Evolutionary conservation across 176 grass and related monocot genomes (phyloP).

Genomic region (Miscanthus lutarioriparius): DNA sequence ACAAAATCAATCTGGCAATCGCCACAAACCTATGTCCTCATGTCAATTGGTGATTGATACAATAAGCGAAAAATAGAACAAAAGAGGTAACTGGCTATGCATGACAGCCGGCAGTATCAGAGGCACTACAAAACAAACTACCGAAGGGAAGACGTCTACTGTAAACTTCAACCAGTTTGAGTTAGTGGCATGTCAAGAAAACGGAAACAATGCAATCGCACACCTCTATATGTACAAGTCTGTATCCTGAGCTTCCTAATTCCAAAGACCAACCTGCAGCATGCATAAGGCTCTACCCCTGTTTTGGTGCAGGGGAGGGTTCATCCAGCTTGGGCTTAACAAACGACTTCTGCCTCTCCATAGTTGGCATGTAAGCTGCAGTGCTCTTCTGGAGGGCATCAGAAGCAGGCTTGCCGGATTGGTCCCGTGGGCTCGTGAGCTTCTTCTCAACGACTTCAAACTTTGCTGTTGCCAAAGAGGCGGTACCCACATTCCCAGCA

Average conservation of each 20-base stretch:
- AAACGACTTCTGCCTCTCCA: slow-evolving; percentile 73
- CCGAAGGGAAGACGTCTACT: background rate
- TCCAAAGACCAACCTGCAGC: background rate
- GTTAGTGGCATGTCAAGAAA: background rate
- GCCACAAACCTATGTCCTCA: background rate
- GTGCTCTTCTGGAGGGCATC: slow-evolving; percentile 60
- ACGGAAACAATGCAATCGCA: background rate
- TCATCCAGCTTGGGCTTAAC: slow-evolving; percentile 44
- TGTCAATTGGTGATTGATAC: background rate
- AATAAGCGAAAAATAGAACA: background rate
- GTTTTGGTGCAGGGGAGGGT: slow-evolving; percentile 20
- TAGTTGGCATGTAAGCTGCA: slow-evolving; percentile 51
- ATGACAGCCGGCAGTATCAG: background rate
- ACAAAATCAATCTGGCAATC: background rate
- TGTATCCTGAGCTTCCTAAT: background rate
- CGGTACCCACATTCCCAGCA: slow-evolving; percentile 60
- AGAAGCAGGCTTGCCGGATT: slow-evolving; percentile 40
- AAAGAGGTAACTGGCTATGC: background rate
- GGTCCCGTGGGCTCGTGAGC: slow-evolving; percentile 60
- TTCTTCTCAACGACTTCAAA: slow-evolving; percentile 89
- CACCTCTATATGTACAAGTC: slow-evolving; percentile 25
- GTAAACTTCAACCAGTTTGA: background rate
- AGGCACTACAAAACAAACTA: background rate
- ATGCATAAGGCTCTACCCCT: slow-evolving; percentile 7
- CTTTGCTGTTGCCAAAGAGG: slow-evolving; percentile 76